Evolutionary conservation across 305 asterid species (phyloP).

Genomic region (Ruellia speciosa): DNA sequence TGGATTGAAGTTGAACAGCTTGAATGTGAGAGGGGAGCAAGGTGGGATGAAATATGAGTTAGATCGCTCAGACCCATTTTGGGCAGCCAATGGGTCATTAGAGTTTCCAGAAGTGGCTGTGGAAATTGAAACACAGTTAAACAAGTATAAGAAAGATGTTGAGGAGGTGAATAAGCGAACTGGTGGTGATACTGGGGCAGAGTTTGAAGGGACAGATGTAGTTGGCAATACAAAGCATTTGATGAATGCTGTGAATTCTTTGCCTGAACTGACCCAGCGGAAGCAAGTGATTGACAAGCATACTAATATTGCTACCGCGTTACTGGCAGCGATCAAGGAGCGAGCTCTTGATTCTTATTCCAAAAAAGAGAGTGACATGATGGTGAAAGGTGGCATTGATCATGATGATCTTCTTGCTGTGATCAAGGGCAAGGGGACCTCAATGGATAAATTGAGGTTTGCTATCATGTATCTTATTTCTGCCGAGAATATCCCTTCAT

Average conservation of each 20-base stretch:
- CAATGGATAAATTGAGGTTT: slow-evolving; percentile 51
- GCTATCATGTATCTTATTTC: slow-evolving; percentile 57
- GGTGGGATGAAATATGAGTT: slow-evolving; percentile 56
- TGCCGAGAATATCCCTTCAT: slow-evolving; percentile 40
- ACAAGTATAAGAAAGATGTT: slow-evolving; percentile 54
- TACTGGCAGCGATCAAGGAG: slow-evolving; percentile 67
- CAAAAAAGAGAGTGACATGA: slow-evolving; percentile 62
- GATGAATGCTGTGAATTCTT: slow-evolving; percentile 65
- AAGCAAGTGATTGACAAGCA: slow-evolving; percentile 70
- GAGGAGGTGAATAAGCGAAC: slow-evolving; percentile 64
- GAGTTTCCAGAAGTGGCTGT: slow-evolving; percentile 70
- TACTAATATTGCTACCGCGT: slow-evolving; percentile 63
- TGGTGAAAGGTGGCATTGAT: slow-evolving; percentile 61
- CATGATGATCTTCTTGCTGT: slow-evolving; percentile 47
- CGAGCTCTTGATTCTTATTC: slow-evolving; percentile 61
- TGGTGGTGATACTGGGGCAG: slow-evolving; percentile 55
- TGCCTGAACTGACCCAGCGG: slow-evolving; percentile 70
- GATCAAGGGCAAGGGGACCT: slow-evolving; percentile 60
- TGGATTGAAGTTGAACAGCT: slow-evolving; percentile 64
- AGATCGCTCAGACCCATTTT: slow-evolving; percentile 53
- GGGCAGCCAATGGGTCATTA: slow-evolving; percentile 50
- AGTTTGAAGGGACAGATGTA: slow-evolving; percentile 60
- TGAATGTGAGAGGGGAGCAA: slow-evolving; percentile 62
- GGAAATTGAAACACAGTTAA: slow-evolving; percentile 59
- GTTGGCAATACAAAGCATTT: slow-evolving; percentile 66